Conservation (phyloP, 106 monocot species). For the Apostasia ramifera region DNA sequence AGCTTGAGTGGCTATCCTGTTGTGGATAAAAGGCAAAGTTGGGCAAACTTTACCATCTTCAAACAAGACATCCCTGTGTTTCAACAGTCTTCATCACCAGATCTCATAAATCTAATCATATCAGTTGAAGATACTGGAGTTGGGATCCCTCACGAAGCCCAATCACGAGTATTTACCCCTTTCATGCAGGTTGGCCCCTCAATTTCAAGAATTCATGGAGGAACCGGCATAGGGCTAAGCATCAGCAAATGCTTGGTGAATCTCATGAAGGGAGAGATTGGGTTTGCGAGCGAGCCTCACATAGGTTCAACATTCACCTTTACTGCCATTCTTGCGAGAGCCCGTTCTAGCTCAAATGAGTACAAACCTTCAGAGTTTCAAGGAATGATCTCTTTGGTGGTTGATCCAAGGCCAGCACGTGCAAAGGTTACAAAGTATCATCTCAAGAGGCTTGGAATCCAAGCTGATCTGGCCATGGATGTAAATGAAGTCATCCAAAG, state of each 20-base stretch:
- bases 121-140: slow-evolving; percentile 97
- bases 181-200: slow-evolving; percentile 99
- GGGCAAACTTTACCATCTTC: slow-evolving; percentile 50
- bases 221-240: slow-evolving; percentile 94
- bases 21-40: slow-evolving; percentile 52
- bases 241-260: slow-evolving; percentile 96
- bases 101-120: slow-evolving; percentile 72
- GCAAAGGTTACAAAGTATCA: slow-evolving; percentile 79
- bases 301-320: slow-evolving; percentile 92
- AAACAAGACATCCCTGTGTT: slow-evolving; percentile 26
- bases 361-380: slow-evolving; percentile 55
- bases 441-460: slow-evolving; percentile 74
- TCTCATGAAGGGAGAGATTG: slow-evolving; percentile 98
- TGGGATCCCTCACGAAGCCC: slow-evolving; percentile 92
- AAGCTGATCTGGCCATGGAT: slow-evolving; percentile 25
- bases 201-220: slow-evolving; percentile 86
- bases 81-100: slow-evolving; percentile 32
- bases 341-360: slow-evolving; percentile 25
- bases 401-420: slow-evolving; percentile 70
- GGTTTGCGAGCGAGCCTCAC: slow-evolving; percentile 74
- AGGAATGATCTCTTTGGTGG: slow-evolving; percentile 71
- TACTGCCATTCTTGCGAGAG: slow-evolving; percentile 55
- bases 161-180: slow-evolving; percentile 91
- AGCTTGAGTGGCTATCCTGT: slow-evolving; percentile 79
- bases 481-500: slow-evolving; percentile 33